A percentile compares a stretch with the other conserved stretches of the same genome.
phyloP scores from a whole-genome alignment of 345 rosid species.

The Brassica rapa region DNA sequence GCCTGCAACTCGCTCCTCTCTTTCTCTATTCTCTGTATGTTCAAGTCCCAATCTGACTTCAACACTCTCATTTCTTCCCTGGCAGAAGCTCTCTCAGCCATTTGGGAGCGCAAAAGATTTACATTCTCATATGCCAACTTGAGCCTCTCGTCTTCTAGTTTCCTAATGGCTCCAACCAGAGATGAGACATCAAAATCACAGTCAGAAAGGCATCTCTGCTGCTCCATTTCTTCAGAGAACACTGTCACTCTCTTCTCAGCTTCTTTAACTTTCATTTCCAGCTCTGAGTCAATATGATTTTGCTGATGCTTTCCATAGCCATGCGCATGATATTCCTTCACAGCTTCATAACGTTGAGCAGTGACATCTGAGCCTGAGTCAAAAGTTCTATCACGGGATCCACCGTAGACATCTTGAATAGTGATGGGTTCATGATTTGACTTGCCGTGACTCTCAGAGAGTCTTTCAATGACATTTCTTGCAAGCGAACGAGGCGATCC shows the following conservation, averaged over 20 bases:
- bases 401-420: slow-evolving; percentile 71
- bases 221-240: slow-evolving; percentile 71
- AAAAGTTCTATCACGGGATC: slow-evolving; percentile 50
- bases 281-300: slow-evolving; percentile 50
- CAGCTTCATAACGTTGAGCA: slow-evolving; percentile 52
- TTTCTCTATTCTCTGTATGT: slow-evolving; percentile 60
- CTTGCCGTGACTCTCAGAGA: slow-evolving; percentile 60
- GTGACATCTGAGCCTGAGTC: slow-evolving; percentile 49
- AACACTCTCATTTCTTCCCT: slow-evolving; percentile 60
- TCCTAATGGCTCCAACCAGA: slow-evolving; percentile 59
- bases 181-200: slow-evolving; percentile 63
- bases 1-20: slow-evolving; percentile 80
- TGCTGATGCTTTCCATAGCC: slow-evolving; percentile 43
- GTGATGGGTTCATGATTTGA: slow-evolving; percentile 70
- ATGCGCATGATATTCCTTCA: slow-evolving; percentile 38
- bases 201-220: slow-evolving; percentile 56
- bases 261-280: slow-evolving; percentile 62
- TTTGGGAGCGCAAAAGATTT: slow-evolving; percentile 59
- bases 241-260: slow-evolving; percentile 69
- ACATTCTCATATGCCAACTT: slow-evolving; percentile 75
- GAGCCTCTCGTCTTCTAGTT: slow-evolving; percentile 64
- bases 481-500: slow-evolving; percentile 86
- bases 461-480: slow-evolving; percentile 82
- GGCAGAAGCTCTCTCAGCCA: slow-evolving; percentile 64
- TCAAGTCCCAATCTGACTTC: slow-evolving; percentile 62